Evolutionary conservation across 1,284 basidiomycete species (phyloP).

Genomic region (Malassezia arunalokei): DNA sequence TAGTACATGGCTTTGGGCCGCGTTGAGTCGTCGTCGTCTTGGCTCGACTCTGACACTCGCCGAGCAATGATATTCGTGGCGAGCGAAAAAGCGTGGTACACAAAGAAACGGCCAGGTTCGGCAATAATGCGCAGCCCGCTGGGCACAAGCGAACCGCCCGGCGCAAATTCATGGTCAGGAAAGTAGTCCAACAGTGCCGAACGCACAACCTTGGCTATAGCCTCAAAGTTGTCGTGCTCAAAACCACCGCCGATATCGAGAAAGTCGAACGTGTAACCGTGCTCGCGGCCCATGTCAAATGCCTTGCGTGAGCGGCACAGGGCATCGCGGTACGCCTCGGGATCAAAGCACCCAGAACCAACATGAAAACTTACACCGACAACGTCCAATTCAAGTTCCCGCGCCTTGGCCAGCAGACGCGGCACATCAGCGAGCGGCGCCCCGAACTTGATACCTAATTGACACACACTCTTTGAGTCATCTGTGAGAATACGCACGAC

Average conservation of each 20-base stretch:
- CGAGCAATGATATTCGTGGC: conserved; percentile 89
- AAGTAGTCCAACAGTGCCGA: conserved; percentile 70
- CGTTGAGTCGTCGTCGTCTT: conserved; percentile 14
- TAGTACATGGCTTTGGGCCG: conserved; percentile 44
- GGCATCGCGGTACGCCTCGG: conserved; percentile 77
- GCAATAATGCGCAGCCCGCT: conserved; percentile 75
- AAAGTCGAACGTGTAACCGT: conserved; percentile 69
- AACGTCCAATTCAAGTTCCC: conserved; percentile 68
- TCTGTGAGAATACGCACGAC: conserved; percentile 91
- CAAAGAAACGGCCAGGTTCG: conserved; percentile 91
- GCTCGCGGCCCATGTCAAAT: conserved; percentile 74
- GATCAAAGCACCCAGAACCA: conserved; percentile 89
- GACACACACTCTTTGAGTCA: conserved; percentile 85
- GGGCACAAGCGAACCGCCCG: conserved; percentile 34
- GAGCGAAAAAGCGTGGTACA: conserved; percentile 79
- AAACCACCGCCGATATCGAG: conserved; percentile 95
- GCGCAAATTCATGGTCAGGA: conserved; percentile 53
- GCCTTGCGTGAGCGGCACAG: conserved; percentile 67
- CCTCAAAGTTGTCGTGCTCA: conserved; percentile 75
- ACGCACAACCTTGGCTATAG: conserved; percentile 62
- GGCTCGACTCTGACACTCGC: conserved; percentile 17
- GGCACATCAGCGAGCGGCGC: conserved; percentile 74
- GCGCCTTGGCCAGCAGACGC: conserved; percentile 64
- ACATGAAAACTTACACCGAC: conserved; percentile 97
- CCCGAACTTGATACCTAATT: conserved; percentile 93